These are phyloP conservation scores for Penicillium sp. DNA, from an alignment of 2,329 filamentous ascomycete species.

Conservation along the genomic window DNA sequence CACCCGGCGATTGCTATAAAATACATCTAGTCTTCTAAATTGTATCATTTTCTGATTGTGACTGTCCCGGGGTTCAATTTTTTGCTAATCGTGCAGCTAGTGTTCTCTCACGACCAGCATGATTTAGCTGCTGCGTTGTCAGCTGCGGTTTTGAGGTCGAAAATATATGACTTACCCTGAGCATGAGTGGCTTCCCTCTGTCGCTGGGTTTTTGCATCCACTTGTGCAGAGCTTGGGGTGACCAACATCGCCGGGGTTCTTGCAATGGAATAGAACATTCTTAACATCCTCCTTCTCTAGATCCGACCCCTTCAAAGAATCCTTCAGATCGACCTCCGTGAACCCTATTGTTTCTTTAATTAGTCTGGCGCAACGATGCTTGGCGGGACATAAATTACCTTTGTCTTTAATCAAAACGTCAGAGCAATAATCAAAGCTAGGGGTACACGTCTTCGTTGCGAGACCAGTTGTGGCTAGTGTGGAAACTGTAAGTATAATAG, in stretches of 20 bases:
- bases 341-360: conserved; percentile 23
- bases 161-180: conserved; percentile 12
- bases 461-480: conserved; percentile 20
- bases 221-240: conserved; percentile 32
- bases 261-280: conserved; percentile 36
- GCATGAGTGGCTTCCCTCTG: conserved; percentile 32
- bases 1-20: background rate
- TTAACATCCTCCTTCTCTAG: conserved; percentile 27
- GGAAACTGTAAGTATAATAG: conserved; percentile 19
- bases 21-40: background rate
- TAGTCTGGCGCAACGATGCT: background rate
- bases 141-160: background rate
- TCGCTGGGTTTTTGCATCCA: conserved; percentile 26
- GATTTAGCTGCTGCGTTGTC: background rate
- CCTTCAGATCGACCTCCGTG: conserved; percentile 28
- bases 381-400: conserved; percentile 17
- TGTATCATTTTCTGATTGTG: background rate
- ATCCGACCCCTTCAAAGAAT: conserved; percentile 27
- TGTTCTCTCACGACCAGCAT: background rate
- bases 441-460: conserved; percentile 33
- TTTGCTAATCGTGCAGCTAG: background rate
- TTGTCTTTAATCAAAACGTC: conserved; percentile 28
- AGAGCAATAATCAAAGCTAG: conserved; percentile 38
- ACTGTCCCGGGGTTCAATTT: background rate
- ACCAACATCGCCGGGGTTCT: conserved; percentile 33